phyloP scores from a whole-genome alignment of 768 basidiomycete genomes.

The Brasilioporus rufonigricans region DNA sequence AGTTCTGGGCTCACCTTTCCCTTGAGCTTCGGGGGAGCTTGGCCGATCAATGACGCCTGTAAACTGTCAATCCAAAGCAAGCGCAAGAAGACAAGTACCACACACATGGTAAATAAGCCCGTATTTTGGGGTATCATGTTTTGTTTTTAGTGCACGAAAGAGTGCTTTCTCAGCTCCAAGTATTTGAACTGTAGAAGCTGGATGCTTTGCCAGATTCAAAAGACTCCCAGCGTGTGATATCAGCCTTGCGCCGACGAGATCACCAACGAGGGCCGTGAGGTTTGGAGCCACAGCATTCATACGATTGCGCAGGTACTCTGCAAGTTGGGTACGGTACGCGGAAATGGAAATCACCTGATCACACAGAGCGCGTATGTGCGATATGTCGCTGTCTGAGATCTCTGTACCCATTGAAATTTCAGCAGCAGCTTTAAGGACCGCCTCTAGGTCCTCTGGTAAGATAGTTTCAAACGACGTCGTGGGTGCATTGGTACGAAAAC shows the following conservation, averaged over 20 bases:
- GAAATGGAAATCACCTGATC: slow-evolving; percentile 98
- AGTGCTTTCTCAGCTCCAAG: slow-evolving; percentile 76
- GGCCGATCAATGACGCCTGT: slow-evolving; percentile 92
- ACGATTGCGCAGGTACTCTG: slow-evolving; percentile 95
- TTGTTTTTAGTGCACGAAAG: slow-evolving; percentile 75
- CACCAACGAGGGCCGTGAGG: slow-evolving; percentile 80
- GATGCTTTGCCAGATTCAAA: slow-evolving; percentile 70
- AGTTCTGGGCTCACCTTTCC: slow-evolving; percentile 64
- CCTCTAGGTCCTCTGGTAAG: slow-evolving; percentile 97
- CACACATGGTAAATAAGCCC: slow-evolving; percentile 97
- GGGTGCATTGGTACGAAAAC: slow-evolving; percentile 92
- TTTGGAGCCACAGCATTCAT: slow-evolving; percentile 99
- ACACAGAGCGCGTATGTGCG: slow-evolving; percentile 95
- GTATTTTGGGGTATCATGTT: slow-evolving; percentile 97
- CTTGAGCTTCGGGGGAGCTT: slow-evolving; percentile 97
- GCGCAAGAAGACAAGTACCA: slow-evolving; percentile 8
- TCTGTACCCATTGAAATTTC: slow-evolving; percentile 99
- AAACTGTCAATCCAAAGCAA: slow-evolving; percentile 4
- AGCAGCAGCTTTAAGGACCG: slow-evolving; percentile 90
- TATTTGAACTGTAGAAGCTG: slow-evolving; percentile 77
- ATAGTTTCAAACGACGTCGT: slow-evolving; percentile 83
- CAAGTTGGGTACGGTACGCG: slow-evolving; percentile 89
- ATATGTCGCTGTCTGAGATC: slow-evolving; percentile 94
- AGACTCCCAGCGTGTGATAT: slow-evolving; percentile 75
- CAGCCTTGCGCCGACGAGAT: slow-evolving; percentile 71